These are phyloP conservation scores for Saccharomycopsis capsularis DNA, from an alignment of 805 yeast genomes.

Conservation along the genomic window DNA sequence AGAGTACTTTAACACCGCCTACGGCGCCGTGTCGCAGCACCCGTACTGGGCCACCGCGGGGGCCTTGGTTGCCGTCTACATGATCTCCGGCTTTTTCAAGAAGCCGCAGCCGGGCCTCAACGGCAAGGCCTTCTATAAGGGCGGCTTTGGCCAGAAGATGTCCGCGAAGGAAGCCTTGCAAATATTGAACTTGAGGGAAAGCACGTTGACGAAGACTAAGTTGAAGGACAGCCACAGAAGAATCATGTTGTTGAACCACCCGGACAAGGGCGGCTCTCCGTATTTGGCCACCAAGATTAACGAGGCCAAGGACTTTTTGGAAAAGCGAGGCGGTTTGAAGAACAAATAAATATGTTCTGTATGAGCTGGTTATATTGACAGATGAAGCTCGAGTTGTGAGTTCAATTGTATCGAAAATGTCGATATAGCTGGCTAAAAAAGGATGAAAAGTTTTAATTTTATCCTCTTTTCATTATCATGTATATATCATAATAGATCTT, in stretches of 20 bases:
- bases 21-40: conserved; percentile 61
- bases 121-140: conserved; percentile 67
- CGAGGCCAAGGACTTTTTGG: conserved; percentile 80
- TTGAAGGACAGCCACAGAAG: conserved; percentile 75
- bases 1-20: conserved; percentile 55
- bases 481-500: too few relatives aligned
- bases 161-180: conserved; percentile 80
- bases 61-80: conserved; percentile 54
- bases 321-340: conserved; percentile 35
- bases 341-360: conserved; percentile 12
- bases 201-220: conserved; percentile 52
- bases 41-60: conserved; percentile 72
- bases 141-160: conserved; percentile 92
- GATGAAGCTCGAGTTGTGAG: too few relatives aligned
- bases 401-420: too few relatives aligned
- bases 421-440: too few relatives aligned
- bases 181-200: conserved; percentile 69
- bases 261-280: conserved; percentile 91
- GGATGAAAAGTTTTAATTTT: too few relatives aligned
- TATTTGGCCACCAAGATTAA: conserved; percentile 85
- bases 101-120: conserved; percentile 57
- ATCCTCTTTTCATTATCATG: too few relatives aligned
- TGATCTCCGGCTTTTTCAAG: conserved; percentile 61
- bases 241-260: conserved; percentile 85
- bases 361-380: too few relatives aligned